Percentiles rank a stretch among this genome's conserved stretches.
Conservation (phyloP, 2,329 filamentous ascomycete genomes). For the Nectriaceae sp. region DNA sequence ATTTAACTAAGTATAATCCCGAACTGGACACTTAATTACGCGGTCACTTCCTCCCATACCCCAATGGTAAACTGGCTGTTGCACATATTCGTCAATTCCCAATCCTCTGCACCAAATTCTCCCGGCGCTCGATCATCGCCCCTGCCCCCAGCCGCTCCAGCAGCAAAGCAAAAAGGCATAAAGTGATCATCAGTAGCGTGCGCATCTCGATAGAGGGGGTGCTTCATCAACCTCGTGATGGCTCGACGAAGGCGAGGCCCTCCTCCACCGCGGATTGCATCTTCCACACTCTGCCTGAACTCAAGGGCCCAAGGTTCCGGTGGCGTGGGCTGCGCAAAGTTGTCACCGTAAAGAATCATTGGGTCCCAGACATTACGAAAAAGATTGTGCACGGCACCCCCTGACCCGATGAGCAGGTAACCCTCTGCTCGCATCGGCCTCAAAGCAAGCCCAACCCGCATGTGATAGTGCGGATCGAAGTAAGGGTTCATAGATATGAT, state of each 20-base stretch:
- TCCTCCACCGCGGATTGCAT: slow-evolving; percentile 47
- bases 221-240: slow-evolving; percentile 67
- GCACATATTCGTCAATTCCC: slow-evolving; percentile 67
- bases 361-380: slow-evolving; percentile 67
- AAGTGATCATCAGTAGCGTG: slow-evolving; percentile 73
- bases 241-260: slow-evolving; percentile 56
- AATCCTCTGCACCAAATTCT: slow-evolving; percentile 58
- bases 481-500: slow-evolving; percentile 26
- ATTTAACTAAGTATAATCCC: too few relatives aligned
- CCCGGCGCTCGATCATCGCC: slow-evolving; percentile 46
- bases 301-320: slow-evolving; percentile 56
- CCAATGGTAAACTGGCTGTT: slow-evolving; percentile 62
- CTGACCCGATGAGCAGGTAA: slow-evolving; percentile 55
- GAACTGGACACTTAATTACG: too few relatives aligned
- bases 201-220: slow-evolving; percentile 64
- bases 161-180: slow-evolving; percentile 65
- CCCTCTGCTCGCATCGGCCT: slow-evolving; percentile 13
- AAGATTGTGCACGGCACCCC: slow-evolving; percentile 70
- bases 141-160: slow-evolving; percentile 53
- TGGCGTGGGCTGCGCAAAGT: slow-evolving; percentile 11
- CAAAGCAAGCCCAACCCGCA: slow-evolving; percentile 18
- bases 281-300: slow-evolving; percentile 66
- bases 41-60: too few relatives aligned
- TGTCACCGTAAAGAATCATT: slow-evolving; percentile 57
- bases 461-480: slow-evolving; percentile 27